phyloP scores from a whole-genome alignment of 768 basidiomycete genomes.

The Fomitopsis serialis region DNA sequence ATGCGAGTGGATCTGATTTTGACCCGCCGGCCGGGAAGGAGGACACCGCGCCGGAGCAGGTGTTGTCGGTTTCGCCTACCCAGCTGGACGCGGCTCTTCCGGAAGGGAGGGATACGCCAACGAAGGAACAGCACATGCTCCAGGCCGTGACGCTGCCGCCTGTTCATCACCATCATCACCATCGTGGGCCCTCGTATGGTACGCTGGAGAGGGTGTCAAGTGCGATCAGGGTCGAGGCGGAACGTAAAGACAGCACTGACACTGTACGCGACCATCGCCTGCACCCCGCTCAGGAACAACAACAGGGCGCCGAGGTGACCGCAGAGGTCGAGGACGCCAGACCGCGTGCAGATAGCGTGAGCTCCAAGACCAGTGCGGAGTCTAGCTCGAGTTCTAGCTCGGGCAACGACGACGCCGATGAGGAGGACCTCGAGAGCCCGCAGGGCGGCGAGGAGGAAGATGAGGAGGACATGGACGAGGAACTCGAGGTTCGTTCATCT shows the following conservation, averaged over 20 bases:
- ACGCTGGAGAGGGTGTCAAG: constrained; percentile 7
- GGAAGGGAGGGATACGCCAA: constrained; percentile 1
- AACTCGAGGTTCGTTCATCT: constrained; percentile 16
- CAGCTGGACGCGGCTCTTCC: background rate
- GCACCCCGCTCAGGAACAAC: background rate
- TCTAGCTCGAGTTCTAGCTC: constrained; percentile 17
- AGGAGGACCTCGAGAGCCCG: constrained; percentile 18
- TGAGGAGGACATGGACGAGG: constrained; percentile 15
- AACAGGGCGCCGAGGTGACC: background rate
- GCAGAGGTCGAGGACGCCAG: background rate
- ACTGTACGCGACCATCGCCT: constrained; percentile 13
- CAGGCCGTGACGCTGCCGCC: constrained; percentile 32
- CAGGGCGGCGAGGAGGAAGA: constrained; percentile 17
- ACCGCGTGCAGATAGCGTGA: constrained; percentile 5
- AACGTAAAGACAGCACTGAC: constrained; percentile 20
- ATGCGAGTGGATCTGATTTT: background rate
- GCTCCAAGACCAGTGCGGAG: constrained; percentile 9
- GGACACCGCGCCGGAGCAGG: background rate
- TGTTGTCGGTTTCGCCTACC: background rate
- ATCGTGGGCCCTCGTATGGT: constrained; percentile 12
- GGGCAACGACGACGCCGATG: constrained; percentile 21
- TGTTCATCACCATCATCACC: constrained; percentile 23
- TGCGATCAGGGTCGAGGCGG: constrained; percentile 2
- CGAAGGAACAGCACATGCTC: constrained; percentile 26
- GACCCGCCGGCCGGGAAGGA: constrained; percentile 10